Percentiles rank a stretch among this genome's conserved stretches.
phyloP scores from a whole-genome alignment of 768 basidiomycete genomes.

The Pleurotus salmoneostramineus region DNA sequence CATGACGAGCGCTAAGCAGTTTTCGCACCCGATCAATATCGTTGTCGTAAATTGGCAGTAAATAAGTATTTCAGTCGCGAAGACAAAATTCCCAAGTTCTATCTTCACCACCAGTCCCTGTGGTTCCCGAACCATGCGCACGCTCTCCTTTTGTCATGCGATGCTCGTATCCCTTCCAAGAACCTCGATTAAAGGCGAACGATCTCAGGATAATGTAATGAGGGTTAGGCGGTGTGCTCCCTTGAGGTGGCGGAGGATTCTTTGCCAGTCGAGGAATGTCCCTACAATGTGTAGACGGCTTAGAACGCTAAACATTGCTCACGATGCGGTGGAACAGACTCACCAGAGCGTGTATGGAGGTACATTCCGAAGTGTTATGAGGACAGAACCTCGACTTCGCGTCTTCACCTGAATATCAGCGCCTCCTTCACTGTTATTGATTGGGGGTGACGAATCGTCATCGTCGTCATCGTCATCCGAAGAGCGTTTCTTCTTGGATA shows the following conservation, averaged over 20 bases:
- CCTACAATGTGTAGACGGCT: slow-evolving; percentile 37
- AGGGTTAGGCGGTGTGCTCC: slow-evolving; percentile 53
- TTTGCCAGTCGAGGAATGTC: slow-evolving; percentile 74
- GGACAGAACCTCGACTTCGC: slow-evolving; percentile 60
- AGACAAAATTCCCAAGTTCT: slow-evolving; percentile 88
- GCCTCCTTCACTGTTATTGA: slow-evolving; percentile 9
- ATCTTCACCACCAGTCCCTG: slow-evolving; percentile 72
- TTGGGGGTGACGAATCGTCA: slow-evolving; percentile 3
- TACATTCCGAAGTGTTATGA: slow-evolving; percentile 85
- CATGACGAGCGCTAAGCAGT: too few species aligned
- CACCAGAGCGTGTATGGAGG: slow-evolving; percentile 87
- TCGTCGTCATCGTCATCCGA: slow-evolving; percentile 20
- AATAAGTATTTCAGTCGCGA: slow-evolving; percentile 16
- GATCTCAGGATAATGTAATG: slow-evolving; percentile 70
- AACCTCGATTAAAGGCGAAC: slow-evolving; percentile 65
- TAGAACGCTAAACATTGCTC: too few species aligned
- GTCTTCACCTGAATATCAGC: slow-evolving; percentile 12
- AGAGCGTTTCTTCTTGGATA: slow-evolving; percentile 38
- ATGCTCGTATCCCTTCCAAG: slow-evolving; percentile 88
- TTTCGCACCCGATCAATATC: background rate
- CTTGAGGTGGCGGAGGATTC: slow-evolving; percentile 54
- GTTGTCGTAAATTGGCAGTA: background rate
- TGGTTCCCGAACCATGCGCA: slow-evolving; percentile 60
- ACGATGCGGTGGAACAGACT: slow-evolving; percentile 14
- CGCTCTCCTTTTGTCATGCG: slow-evolving; percentile 91